phyloP scores from a whole-genome alignment of 768 basidiomycete species.

The Phallus indusiatus region DNA sequence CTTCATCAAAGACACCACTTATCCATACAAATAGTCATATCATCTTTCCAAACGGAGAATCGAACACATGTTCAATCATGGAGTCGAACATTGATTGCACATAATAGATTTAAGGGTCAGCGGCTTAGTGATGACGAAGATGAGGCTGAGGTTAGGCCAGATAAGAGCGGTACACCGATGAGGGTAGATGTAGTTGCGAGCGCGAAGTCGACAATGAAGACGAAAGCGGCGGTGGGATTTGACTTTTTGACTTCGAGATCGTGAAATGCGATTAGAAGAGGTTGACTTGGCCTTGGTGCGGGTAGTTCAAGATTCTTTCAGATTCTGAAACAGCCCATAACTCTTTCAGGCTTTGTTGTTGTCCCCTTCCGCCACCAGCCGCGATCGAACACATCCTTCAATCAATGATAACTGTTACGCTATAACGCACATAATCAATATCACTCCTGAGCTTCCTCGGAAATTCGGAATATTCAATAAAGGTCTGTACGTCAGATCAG shows the following conservation, averaged over 20 bases:
- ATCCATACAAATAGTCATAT: slow-evolving; percentile 57
- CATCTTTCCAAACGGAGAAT: slow-evolving; percentile 60
- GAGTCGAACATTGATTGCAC: slow-evolving; percentile 66
- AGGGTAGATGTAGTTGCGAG: too few relatives aligned
- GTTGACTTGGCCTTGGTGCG: slow-evolving; percentile 15
- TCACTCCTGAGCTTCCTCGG: too few relatives aligned
- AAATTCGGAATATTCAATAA: too few relatives aligned
- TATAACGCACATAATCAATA: slow-evolving; percentile 59
- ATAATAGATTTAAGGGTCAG: slow-evolving; percentile 55
- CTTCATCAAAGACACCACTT: slow-evolving; percentile 41
- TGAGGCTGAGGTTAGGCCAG: too few relatives aligned
- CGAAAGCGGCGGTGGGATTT: too few relatives aligned
- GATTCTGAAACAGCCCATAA: slow-evolving; percentile 46
- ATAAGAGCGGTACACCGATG: too few relatives aligned
- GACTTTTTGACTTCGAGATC: too few relatives aligned
- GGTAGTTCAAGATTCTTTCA: slow-evolving; percentile 60
- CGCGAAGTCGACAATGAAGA: too few relatives aligned
- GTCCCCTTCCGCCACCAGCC: too few relatives aligned
- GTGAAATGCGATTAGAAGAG: too few relatives aligned
- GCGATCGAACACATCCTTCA: slow-evolving; percentile 21
- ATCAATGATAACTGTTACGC: slow-evolving; percentile 62
- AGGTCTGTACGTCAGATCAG: too few relatives aligned
- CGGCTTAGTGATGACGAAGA: slow-evolving; percentile 32
- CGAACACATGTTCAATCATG: slow-evolving; percentile 56
- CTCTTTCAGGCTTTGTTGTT: slow-evolving; percentile 16